phyloP scores from a whole-genome alignment of 2,329 filamentous ascomycete species.

The Graphilbum fragrans region DNA sequence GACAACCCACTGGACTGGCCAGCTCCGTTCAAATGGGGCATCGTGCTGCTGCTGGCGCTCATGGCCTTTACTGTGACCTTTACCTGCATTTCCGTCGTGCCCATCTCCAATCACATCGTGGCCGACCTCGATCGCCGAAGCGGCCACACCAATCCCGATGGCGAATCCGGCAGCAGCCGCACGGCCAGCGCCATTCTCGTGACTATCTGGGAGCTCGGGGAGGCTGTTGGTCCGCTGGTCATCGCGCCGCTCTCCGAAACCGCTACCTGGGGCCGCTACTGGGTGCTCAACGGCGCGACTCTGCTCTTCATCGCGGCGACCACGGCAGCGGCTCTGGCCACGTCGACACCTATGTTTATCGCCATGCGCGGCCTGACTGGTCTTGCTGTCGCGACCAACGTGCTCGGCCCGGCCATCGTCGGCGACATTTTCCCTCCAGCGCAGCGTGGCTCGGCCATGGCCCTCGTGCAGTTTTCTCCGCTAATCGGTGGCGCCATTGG shows the following conservation, averaged over 20 bases:
- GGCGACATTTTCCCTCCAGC: constrained; percentile 49
- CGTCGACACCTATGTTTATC: constrained; percentile 45
- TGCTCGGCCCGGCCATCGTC: constrained; percentile 52
- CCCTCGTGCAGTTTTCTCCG: constrained; percentile 16
- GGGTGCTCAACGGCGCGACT: constrained; percentile 41
- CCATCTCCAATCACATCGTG: constrained; percentile 38
- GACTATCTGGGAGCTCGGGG: constrained; percentile 59
- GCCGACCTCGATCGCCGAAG: constrained; percentile 27
- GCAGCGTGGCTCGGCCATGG: constrained; percentile 41
- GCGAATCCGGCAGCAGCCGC: constrained; percentile 26
- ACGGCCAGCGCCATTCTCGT: constrained; percentile 49
- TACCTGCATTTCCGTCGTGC: constrained; percentile 43
- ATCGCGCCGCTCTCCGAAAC: constrained; percentile 53
- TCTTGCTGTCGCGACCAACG: constrained; percentile 47
- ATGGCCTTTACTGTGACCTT: constrained; percentile 49
- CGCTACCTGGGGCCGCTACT: constrained; percentile 35
- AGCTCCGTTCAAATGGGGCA: constrained; percentile 35
- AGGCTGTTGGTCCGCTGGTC: constrained; percentile 45
- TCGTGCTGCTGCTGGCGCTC: constrained; percentile 38
- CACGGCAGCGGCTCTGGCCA: constrained; percentile 22
- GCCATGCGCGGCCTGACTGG: constrained; percentile 56
- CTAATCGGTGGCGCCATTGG: constrained; percentile 19
- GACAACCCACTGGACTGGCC: constrained; percentile 45
- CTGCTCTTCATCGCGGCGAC: constrained; percentile 36
- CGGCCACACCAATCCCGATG: constrained; percentile 18